Conservation (phyloP, 768 basidiomycete species). For the Pilatotrama ljubarskyi region DNA sequence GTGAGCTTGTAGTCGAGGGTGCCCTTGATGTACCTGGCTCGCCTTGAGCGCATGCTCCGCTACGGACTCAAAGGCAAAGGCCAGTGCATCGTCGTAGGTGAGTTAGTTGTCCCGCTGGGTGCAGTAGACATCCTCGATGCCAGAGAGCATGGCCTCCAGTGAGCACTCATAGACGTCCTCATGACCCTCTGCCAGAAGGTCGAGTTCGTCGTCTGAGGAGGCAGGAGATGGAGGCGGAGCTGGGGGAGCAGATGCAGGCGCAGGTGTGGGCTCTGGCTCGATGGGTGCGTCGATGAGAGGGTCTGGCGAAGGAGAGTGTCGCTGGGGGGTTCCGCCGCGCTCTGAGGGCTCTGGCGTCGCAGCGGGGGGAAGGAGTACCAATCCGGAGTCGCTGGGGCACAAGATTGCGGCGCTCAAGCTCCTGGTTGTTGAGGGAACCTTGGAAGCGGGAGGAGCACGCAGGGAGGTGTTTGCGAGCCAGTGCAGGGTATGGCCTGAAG, state of each 20-base stretch:
- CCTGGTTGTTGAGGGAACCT: conserved; percentile 5
- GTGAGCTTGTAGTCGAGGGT: conserved; percentile 29
- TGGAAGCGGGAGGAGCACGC: not conserved
- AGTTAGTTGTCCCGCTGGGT: not conserved
- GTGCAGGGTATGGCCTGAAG: conserved; percentile 3
- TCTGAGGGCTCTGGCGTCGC: conserved; percentile 5
- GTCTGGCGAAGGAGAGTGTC: not conserved
- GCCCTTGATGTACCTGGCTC: conserved; percentile 36
- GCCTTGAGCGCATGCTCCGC: conserved; percentile 7
- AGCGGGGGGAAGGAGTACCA: not conserved
- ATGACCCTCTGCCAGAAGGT: conserved; percentile 3
- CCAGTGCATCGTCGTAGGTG: conserved; percentile 11
- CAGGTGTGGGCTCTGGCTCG: not conserved
- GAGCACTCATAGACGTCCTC: conserved; percentile 1
- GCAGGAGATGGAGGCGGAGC: not conserved
- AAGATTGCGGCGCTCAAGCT: not conserved
- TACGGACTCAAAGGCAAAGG: conserved; percentile 6
- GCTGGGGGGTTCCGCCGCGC: not conserved
- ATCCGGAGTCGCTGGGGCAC: not conserved
- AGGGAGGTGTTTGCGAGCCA: conserved; percentile 7
- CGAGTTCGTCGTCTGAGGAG: conserved; percentile 6
- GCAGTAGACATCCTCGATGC: conserved; percentile 6
- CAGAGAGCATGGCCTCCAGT: conserved; percentile 1
- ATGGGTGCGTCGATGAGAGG: not conserved
- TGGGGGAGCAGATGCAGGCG: not conserved